phyloP scores from a whole-genome alignment of 257 asterid genomes.

The Solanum pinnatisectum region DNA sequence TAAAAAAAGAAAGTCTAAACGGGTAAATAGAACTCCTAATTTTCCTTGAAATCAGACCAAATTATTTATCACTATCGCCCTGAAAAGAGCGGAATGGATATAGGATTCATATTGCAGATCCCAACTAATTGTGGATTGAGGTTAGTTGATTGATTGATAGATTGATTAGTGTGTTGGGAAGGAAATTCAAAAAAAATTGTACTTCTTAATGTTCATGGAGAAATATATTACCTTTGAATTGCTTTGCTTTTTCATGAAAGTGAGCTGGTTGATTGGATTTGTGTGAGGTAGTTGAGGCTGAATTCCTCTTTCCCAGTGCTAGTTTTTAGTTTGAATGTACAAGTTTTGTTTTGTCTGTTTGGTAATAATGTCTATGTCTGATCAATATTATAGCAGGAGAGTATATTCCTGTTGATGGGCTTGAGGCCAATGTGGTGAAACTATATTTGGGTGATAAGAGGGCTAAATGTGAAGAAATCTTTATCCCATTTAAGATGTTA shows the following conservation, averaged over 20 bases:
- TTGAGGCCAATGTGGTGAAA: slow-evolving; percentile 49
- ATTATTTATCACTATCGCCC: neutral
- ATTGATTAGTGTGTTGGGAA: neutral
- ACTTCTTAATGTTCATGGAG: neutral
- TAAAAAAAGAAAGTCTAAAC: rapidly evolving
- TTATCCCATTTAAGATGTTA: slow-evolving; percentile 33
- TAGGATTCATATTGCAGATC: neutral
- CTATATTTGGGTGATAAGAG: slow-evolving; percentile 46
- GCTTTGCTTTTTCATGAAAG: neutral
- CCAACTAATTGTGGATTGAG: neutral
- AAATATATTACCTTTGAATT: neutral
- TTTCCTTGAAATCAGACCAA: neutral
- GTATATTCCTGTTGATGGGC: slow-evolving; percentile 37
- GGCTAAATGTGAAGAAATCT: slow-evolving; percentile 43
- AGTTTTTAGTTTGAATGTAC: neutral
- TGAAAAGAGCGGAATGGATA: neutral
- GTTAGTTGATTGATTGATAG: neutral
- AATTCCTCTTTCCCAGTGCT: neutral
- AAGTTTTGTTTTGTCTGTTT: neutral
- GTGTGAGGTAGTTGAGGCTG: neutral
- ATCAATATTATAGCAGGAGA: slow-evolving; percentile 51
- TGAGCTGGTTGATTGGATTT: neutral
- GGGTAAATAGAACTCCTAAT: neutral
- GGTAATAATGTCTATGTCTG: neutral
- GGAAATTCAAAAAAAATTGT: neutral